Evolutionary conservation across 495 filamentous ascomycete species (phyloP), one percentile per base, ranked within the genome.

Genomic region (Hypoxylon subgilvum): DNA sequence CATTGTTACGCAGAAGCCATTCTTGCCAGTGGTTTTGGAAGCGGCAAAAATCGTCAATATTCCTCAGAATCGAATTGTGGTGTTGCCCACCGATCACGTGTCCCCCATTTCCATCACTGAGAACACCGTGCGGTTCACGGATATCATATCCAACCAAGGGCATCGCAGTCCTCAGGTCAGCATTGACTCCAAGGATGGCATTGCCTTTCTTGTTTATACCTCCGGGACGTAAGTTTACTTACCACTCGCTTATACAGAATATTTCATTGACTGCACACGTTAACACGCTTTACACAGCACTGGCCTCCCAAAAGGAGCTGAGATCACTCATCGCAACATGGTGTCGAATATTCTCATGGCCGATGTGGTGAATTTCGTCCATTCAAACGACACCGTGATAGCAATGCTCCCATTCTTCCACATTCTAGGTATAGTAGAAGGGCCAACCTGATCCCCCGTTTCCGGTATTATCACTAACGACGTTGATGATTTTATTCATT

Each of bases 291-390:
- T n/a, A n/a, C n/a, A n/a, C n/a, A n/a, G n/a, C 0, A 96, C 92
- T 0, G 93, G 93, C 10, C 72, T 89, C 47, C 92, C 94, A 1
- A 97, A 97, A 73, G 93, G 93, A 13, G 93, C 96, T n/a, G 89
- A 89, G 84, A 75, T 97, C 6, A 88, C 82, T 32, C 93, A 97
- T 68, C 63, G 71, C 45, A 97, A 97, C 71, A 85, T 97, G 40
- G 78, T 93, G 2, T 73, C 90, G 57, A 94, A 96, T 69, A 6
- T 78, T n/a, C n/a, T n/a, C 6, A 30, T 72, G 16, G 65, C 97
- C 32, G 91, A 87, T 1, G 87, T 97, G 52, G 66, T 97, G n/a
- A 82, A 94, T 0, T 96, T 98, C 69, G 97, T 92, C 74, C 93
- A 97, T 72, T n/a, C n/a, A n/a, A n/a, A n/a, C n/a, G n/a, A n/a